phyloP scores from a whole-genome alignment of 2,329 filamentous ascomycete species.

The Trichoderma harzianum region DNA sequence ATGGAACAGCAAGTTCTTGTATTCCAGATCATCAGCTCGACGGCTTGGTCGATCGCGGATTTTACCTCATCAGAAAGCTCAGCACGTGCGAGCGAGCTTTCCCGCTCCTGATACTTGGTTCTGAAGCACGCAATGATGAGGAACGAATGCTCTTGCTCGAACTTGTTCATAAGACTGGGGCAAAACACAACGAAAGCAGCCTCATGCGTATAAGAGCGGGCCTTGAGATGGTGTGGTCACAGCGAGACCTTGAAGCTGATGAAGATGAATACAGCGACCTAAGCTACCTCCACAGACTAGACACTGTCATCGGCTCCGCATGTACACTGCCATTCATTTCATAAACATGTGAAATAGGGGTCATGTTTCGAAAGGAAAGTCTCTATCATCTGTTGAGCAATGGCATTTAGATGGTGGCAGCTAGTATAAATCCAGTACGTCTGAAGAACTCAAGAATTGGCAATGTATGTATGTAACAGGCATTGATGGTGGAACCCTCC shows the following conservation, averaged over 20 bases:
- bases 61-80: not conserved
- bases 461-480: too few species aligned
- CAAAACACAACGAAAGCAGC: not conserved
- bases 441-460: too few species aligned
- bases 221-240: not conserved
- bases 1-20: not conserved
- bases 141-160: not conserved
- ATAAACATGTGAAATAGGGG: not conserved
- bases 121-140: not conserved
- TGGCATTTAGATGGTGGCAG: too few species aligned
- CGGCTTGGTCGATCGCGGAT: not conserved
- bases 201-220: not conserved
- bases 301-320: not conserved
- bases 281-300: not conserved
- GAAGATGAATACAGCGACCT: not conserved
- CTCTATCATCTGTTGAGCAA: not conserved
- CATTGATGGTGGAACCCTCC: too few species aligned
- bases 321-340: constrained; percentile 1
- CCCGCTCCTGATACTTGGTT: not conserved
- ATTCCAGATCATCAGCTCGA: not conserved
- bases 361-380: not conserved
- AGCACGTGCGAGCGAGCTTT: not conserved
- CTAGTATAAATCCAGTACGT: too few species aligned
- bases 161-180: not conserved
- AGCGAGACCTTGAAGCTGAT: not conserved